Conservation (phyloP, 1,139 yeast species). For the Sugiyamaella japonica region DNA sequence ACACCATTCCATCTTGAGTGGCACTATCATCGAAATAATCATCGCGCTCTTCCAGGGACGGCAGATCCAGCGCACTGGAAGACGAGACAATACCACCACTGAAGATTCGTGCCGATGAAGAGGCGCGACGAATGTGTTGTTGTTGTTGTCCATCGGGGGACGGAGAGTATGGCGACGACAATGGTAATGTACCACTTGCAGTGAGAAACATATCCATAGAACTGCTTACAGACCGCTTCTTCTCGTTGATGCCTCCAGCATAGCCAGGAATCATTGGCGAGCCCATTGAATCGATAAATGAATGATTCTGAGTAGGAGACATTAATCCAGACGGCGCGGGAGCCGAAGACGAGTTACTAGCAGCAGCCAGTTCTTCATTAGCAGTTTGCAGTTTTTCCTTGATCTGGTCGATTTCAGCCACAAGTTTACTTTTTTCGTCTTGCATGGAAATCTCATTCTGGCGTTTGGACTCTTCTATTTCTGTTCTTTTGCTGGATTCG, state of each 20-base stretch:
- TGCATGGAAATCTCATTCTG: neutral
- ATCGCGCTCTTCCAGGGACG: conserved; percentile 19
- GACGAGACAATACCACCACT: conserved; percentile 5
- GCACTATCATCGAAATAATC: conserved; percentile 29
- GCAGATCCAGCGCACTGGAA: conserved; percentile 4
- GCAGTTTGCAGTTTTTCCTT: conserved; percentile 11
- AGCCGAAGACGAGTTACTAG: neutral
- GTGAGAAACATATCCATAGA: conserved; percentile 15
- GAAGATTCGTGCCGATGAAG: conserved; percentile 9
- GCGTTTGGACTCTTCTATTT: neutral
- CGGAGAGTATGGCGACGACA: conserved; percentile 14
- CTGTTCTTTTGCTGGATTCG: neutral
- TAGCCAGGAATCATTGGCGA: conserved; percentile 15
- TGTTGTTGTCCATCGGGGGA: conserved; percentile 11
- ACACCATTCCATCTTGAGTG: conserved; percentile 22
- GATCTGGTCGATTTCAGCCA: conserved; percentile 22
- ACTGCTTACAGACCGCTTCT: conserved; percentile 18
- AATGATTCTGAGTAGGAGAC: neutral
- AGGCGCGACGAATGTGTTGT: conserved; percentile 10
- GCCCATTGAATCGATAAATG: conserved; percentile 10
- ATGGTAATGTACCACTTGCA: neutral
- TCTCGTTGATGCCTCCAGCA: conserved; percentile 14
- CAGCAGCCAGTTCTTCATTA: conserved; percentile 1
- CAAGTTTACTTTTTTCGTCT: conserved; percentile 27
- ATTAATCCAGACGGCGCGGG: neutral